These are phyloP conservation scores for Halteria grandinella DNA, from an alignment of 73 alveolate species.

Conservation along the genomic window DNA sequence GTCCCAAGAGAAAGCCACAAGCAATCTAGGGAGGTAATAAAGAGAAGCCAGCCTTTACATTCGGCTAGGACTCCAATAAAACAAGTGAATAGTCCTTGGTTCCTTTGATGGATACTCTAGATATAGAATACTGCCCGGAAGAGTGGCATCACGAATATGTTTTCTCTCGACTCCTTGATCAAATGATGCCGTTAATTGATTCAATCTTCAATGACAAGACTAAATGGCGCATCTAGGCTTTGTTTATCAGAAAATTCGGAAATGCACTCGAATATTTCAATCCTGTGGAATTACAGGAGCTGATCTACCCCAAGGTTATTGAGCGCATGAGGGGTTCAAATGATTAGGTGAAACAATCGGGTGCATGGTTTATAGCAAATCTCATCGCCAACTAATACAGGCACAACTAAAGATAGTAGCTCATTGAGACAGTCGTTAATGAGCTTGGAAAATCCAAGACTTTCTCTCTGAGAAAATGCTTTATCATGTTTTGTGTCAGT, in stretches of 20 bases:
- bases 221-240: conserved; percentile 8
- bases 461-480: conserved; percentile 17
- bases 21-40: not conserved
- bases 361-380: not conserved
- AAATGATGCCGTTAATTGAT: conserved; percentile 1
- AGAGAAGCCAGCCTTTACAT: conserved; percentile 5
- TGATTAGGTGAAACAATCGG: conserved; percentile 16
- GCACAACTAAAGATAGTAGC: not conserved
- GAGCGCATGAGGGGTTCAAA: not conserved
- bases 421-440: not conserved
- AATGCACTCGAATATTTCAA: not conserved
- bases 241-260: conserved; percentile 10
- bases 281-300: conserved; percentile 18
- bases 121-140: not conserved
- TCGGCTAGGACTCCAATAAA: not conserved
- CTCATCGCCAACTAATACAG: conserved; percentile 11
- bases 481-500: conserved; percentile 18
- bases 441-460: conserved; percentile 6
- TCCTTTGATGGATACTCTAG: conserved; percentile 11
- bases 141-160: not conserved
- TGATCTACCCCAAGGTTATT: not conserved
- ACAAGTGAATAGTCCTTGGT: not conserved
- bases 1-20: not conserved
- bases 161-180: conserved; percentile 15
- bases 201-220: conserved; percentile 8